Evolutionary conservation across 2,329 filamentous ascomycete genomes (phyloP).

Genomic region (Alternaria sp.): DNA sequence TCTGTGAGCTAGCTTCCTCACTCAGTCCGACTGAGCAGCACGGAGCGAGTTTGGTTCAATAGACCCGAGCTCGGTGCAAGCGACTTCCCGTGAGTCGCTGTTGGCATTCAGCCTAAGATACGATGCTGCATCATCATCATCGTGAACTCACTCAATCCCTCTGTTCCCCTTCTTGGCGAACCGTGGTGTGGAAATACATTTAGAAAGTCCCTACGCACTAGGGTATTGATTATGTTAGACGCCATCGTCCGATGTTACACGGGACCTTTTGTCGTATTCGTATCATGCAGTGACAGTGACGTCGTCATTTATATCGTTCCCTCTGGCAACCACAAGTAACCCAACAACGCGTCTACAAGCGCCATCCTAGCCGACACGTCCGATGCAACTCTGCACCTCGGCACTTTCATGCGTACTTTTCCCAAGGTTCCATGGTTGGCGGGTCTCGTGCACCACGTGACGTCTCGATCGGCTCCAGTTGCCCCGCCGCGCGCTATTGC

Average conservation of each 20-base stretch:
- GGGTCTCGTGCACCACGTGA: slow-evolving; percentile 21
- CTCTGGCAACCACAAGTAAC: slow-evolving; percentile 1
- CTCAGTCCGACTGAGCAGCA: slow-evolving; percentile 6
- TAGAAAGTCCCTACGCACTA: slow-evolving; percentile 6
- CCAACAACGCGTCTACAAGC: slow-evolving; percentile 5
- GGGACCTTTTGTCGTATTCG: slow-evolving; percentile 7
- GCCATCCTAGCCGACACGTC: neutral
- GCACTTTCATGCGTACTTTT: neutral
- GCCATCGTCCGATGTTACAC: slow-evolving; percentile 9
- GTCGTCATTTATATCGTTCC: slow-evolving; percentile 12
- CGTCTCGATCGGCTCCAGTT: slow-evolving; percentile 18
- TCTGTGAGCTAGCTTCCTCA: slow-evolving; percentile 14
- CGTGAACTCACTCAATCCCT: neutral
- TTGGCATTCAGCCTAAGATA: slow-evolving; percentile 1
- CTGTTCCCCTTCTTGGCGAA: slow-evolving; percentile 8
- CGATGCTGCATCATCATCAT: slow-evolving; percentile 7
- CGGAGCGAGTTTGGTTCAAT: neutral
- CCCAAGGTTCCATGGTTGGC: neutral
- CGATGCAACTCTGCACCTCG: neutral
- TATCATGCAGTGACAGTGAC: slow-evolving; percentile 8
- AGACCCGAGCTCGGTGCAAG: slow-evolving; percentile 3
- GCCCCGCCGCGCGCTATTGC: slow-evolving; percentile 33
- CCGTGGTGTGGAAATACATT: slow-evolving; percentile 1
- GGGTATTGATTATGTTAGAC: slow-evolving; percentile 6
- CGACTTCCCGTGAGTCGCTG: neutral